Evolutionary conservation across 116 monocot species (phyloP), one percentile per base, ranked within the genome.

Genomic region (Iris pallida): DNA sequence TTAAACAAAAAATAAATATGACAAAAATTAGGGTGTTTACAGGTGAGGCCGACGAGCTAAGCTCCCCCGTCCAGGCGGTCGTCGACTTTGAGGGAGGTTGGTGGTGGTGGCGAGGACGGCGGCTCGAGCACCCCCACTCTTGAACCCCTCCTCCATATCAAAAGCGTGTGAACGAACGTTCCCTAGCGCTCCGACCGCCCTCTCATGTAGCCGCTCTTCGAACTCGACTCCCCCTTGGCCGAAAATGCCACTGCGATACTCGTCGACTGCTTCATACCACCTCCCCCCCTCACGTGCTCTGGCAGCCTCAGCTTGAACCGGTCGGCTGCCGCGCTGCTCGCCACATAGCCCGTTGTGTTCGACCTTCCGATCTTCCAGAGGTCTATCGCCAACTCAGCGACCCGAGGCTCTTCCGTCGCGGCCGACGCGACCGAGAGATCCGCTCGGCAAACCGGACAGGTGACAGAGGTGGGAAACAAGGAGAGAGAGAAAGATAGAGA

Each of bases 221-320:
- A 45, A 19, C 55, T 58, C 9, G 58, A 45, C 19, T 56, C 70
- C 12, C 45, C 59, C 20, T 58, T 56, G 4, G 6, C 0, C 16
- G 59, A 9, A 46, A 70, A 70, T n/a, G n/a, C n/a, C 56, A 40
- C 57, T 14, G 63, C 64, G 10, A 40, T 20, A 57, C 65, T 73
- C 14, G 64, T 65, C 13, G 73, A 73, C 20, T 65, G 12, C 17
- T 45, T 42, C 13, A 73, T 45, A 46, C 64, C 19, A 4, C 57
- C 18, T 19, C 65, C 65, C 57, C 65, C 16, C 65, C 73, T 64
- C 46, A 73, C 47, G 16, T 73, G 64, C 55, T 73, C 73, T 13
- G 73, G 73, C 30, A 73, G 17, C 45, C 73, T 44, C 54, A 73
- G 57, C 16, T 43, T 73, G 18, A 64, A 73, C 65, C 73, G 54